These are phyloP conservation scores for Leishmania major DNA, from an alignment of 208 protist genomes.

Conservation along the genomic window DNA sequence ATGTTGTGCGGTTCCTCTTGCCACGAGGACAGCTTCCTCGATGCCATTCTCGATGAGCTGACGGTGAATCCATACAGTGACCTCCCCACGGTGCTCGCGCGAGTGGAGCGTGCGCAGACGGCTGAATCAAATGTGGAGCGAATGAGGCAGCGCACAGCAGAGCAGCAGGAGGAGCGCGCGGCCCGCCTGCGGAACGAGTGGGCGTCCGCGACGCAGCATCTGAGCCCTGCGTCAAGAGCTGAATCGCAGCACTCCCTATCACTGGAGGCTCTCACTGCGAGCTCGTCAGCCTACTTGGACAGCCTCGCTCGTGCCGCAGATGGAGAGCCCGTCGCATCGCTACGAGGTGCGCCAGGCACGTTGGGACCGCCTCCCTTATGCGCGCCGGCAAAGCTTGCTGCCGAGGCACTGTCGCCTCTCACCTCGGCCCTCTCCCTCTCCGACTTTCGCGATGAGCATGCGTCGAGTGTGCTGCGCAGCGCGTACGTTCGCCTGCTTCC, in stretches of 20 bases:
- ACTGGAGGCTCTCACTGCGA: conserved; percentile 10
- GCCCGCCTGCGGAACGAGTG: conserved; percentile 17
- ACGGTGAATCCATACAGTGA: conserved; percentile 18
- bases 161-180: conserved; percentile 16
- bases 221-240: no score
- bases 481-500: conserved; percentile 23
- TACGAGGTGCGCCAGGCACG: not conserved
- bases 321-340: not conserved
- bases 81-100: conserved; percentile 13
- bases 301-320: not conserved
- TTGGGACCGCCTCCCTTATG: not conserved
- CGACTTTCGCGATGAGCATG: not conserved
- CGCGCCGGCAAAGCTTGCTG: not conserved
- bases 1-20: conserved; percentile 4
- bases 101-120: not conserved
- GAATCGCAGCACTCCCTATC: not conserved
- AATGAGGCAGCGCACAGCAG: conserved; percentile 10
- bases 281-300: not conserved
- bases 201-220: not conserved
- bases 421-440: not conserved
- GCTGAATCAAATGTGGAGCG: conserved; percentile 11
- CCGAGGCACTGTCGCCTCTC: conserved; percentile 3
- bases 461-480: not conserved
- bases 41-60: conserved; percentile 26
- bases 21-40: conserved; percentile 16